Conservation (phyloP, 1,284 basidiomycete species). For the Meira nashicola region DNA sequence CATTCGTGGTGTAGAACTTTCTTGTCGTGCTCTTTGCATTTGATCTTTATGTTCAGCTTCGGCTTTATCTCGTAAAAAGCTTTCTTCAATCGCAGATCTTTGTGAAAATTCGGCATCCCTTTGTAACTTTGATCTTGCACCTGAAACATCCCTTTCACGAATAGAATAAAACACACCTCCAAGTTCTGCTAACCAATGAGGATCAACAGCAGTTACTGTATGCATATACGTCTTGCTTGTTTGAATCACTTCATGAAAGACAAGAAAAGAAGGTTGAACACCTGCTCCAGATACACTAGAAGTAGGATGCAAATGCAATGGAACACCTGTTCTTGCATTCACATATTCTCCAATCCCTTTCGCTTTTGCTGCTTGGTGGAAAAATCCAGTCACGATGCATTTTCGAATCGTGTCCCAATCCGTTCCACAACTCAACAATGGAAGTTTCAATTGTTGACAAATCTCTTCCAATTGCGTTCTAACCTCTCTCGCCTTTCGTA, state of each 20-base stretch:
- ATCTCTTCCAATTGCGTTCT: constrained; percentile 93
- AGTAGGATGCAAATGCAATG: constrained; percentile 87
- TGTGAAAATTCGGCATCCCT: constrained; percentile 78
- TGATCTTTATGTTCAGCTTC: constrained; percentile 18
- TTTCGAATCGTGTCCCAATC: constrained; percentile 96
- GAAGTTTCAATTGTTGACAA: constrained; percentile 96
- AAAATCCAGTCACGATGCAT: constrained; percentile 95
- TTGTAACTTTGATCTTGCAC: constrained; percentile 61
- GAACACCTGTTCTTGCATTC: constrained; percentile 84
- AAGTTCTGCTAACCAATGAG: constrained; percentile 52
- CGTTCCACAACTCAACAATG: constrained; percentile 78
- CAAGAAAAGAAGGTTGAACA: constrained; percentile 91
- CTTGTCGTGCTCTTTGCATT: not conserved
- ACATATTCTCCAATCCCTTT: constrained; percentile 99
- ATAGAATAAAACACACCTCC: constrained; percentile 93
- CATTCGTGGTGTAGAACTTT: constrained; percentile 12
- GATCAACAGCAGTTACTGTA: constrained; percentile 50
- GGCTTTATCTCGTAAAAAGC: constrained; percentile 41
- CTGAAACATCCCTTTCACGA: constrained; percentile 69
- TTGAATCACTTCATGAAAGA: constrained; percentile 74
- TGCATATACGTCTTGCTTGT: constrained; percentile 42
- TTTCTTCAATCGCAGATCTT: constrained; percentile 72
- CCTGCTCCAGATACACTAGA: constrained; percentile 93
- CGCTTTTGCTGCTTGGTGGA: constrained; percentile 95
- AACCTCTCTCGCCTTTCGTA: constrained; percentile 94